phyloP scores from a whole-genome alignment of 2,329 filamentous ascomycete genomes.

The Xylariaceae sp. region DNA sequence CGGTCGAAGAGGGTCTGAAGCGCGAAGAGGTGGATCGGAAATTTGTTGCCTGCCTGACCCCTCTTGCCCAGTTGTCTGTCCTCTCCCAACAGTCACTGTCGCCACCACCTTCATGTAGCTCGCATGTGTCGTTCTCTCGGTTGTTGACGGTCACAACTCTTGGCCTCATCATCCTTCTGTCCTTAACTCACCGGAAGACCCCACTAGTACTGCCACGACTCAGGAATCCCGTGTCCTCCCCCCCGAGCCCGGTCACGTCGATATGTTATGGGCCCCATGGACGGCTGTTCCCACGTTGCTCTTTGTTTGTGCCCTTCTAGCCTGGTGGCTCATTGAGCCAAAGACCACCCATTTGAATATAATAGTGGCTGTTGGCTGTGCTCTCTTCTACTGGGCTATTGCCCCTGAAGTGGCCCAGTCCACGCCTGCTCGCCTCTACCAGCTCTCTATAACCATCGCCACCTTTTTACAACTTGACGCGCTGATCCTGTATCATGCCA shows the following conservation, averaged over 20 bases:
- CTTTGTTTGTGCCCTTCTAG: slow-evolving; percentile 40
- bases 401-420: slow-evolving; percentile 40
- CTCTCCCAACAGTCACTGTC: not conserved
- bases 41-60: slow-evolving; percentile 7
- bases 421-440: slow-evolving; percentile 35
- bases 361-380: slow-evolving; percentile 39
- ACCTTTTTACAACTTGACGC: slow-evolving; percentile 44
- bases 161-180: slow-evolving; percentile 2
- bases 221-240: not conserved
- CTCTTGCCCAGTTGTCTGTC: not conserved
- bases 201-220: slow-evolving; percentile 3
- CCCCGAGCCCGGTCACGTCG: slow-evolving; percentile 35
- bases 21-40: slow-evolving; percentile 13
- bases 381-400: slow-evolving; percentile 41
- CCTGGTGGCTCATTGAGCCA: slow-evolving; percentile 44
- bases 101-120: slow-evolving; percentile 12
- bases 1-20: slow-evolving; percentile 13
- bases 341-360: slow-evolving; percentile 42
- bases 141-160: slow-evolving; percentile 5
- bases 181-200: slow-evolving; percentile 4
- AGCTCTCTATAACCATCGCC: slow-evolving; percentile 34
- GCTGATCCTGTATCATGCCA: slow-evolving; percentile 47
- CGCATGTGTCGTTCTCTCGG: slow-evolving; percentile 9
- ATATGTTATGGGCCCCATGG: slow-evolving; percentile 50
- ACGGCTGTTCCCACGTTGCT: slow-evolving; percentile 43